These are phyloP conservation scores for Cutaneotrichosporon dermatis DNA, from an alignment of 1,284 basidiomycete species.

Conservation along the genomic window DNA sequence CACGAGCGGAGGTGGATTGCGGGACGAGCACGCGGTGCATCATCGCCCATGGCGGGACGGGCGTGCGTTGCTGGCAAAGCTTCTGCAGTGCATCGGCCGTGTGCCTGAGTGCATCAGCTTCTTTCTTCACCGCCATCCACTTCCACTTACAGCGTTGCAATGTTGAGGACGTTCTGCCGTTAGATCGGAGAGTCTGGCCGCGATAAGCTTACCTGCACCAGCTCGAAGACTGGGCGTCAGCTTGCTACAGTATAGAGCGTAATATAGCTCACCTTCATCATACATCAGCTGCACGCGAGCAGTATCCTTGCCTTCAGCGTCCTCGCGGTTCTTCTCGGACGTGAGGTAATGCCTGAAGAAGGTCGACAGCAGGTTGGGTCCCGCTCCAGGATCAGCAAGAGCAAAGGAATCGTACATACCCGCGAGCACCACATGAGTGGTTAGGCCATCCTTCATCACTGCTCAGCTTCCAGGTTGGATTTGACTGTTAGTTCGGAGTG, in stretches of 20 bases:
- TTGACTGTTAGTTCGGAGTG: too few relatives aligned
- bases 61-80: constrained; percentile 79
- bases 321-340: constrained; percentile 49
- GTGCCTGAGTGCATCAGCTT: constrained; percentile 51
- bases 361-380: constrained; percentile 50
- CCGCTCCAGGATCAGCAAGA: neutral
- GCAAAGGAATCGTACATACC: neutral
- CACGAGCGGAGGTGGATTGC: constrained; percentile 63
- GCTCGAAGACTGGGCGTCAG: constrained; percentile 3
- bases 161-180: constrained; percentile 59
- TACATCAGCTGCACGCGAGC: constrained; percentile 74
- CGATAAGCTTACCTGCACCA: constrained; percentile 55
- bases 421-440: neutral
- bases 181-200: neutral
- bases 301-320: constrained; percentile 51
- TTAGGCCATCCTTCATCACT: constrained; percentile 7
- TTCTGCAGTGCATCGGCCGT: constrained; percentile 79
- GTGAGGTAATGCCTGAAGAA: constrained; percentile 78
- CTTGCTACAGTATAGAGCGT: neutral
- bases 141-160: constrained; percentile 51
- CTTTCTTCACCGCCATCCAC: neutral
- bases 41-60: constrained; percentile 82
- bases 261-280: constrained; percentile 55
- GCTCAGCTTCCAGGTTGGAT: too few relatives aligned
- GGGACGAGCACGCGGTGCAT: constrained; percentile 68